These are phyloP conservation scores for Anthostomella pinea DNA, from an alignment of 2,329 filamentous ascomycete species.

Conservation along the genomic window DNA sequence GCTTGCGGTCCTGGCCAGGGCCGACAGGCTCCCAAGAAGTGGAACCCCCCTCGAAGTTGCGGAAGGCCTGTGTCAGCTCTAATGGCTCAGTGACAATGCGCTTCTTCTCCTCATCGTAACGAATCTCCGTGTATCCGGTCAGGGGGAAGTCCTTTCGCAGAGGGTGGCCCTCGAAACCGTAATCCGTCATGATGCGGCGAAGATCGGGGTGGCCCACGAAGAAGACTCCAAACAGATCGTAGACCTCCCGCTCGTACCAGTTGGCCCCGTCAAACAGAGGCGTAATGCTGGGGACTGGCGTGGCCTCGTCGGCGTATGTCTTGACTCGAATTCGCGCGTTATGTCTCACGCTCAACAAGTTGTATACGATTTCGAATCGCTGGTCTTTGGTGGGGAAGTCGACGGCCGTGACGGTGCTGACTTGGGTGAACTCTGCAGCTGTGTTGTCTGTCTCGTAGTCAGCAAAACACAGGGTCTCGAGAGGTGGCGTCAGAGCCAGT, in stretches of 20 bases:
- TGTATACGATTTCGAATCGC: slow-evolving; percentile 98
- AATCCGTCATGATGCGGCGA: slow-evolving; percentile 98
- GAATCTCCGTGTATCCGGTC: slow-evolving; percentile 95
- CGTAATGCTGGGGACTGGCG: slow-evolving; percentile 85
- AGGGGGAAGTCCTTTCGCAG: slow-evolving; percentile 97
- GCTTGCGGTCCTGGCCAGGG: slow-evolving; percentile 71
- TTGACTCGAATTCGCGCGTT: slow-evolving; percentile 97
- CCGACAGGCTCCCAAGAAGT: slow-evolving; percentile 67
- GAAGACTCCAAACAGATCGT: slow-evolving; percentile 96
- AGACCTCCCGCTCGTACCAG: slow-evolving; percentile 98
- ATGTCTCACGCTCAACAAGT: slow-evolving; percentile 90
- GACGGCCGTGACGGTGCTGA: slow-evolving; percentile 88
- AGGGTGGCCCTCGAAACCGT: slow-evolving; percentile 97
- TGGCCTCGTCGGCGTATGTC: slow-evolving; percentile 96
- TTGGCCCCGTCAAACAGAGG: slow-evolving; percentile 90
- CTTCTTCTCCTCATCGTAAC: slow-evolving; percentile 99
- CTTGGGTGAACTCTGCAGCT: slow-evolving; percentile 90
- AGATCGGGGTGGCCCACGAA: slow-evolving; percentile 94
- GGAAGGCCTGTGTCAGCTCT: slow-evolving; percentile 96
- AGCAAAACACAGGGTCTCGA: too few relatives aligned
- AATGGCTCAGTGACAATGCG: slow-evolving; percentile 96
- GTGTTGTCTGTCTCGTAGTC: slow-evolving; percentile 72
- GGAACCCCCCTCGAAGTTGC: slow-evolving; percentile 92
- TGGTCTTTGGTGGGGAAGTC: slow-evolving; percentile 95
- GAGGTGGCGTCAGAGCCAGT: too few relatives aligned